Evolutionary conservation across 1,139 yeast genomes (phyloP), one percentile per base, ranked within the genome.

Genomic region (Pichia sp.): DNA sequence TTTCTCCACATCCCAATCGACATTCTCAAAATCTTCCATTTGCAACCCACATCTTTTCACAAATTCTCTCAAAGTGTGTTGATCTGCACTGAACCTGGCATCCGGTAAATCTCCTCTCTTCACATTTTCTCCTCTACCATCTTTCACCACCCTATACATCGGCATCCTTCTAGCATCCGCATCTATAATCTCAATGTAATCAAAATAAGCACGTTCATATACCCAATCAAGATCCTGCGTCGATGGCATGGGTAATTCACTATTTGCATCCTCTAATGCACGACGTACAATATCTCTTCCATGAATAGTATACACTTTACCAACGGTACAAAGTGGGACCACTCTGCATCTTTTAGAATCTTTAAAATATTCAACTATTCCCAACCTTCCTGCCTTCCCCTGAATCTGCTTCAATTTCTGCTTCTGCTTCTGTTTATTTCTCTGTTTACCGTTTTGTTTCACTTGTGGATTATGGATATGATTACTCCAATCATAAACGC

Each of bases 141-240:
- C n/a, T n/a, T n/a, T n/a, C n/a, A n/a, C n/a, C n/a, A n/a, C n/a
- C n/a, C n/a, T n/a, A n/a, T n/a, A n/a, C n/a, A n/a, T n/a, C n/a
- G n/a, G n/a, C n/a, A n/a, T n/a, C n/a, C n/a, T n/a, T n/a, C n/a
- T n/a, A n/a, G n/a, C 96, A 54, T 86, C 84, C 38, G 96, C 97
- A 63, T 91, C 98, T 34, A 91, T 69, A 18, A 94, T 77, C 59
- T 88, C 97, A 44, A 91, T 67, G 52, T 87, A 86, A 47, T 82
- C 91, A 48, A 74, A 74, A 67, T 91, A 91, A n/a, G 87, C 66
- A 57, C 83, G 82, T 35, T 69, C 67, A 59, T 79, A 84, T 39
- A 88, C 63, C 7, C 7, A 6, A 3, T 7, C 9, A 14, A 25
- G 14, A 10, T 11, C 8, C 16, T 14, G 3, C 14, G n/a, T n/a